phyloP scores from a whole-genome alignment of 345 rosid species.

The Nephelium lappaceum region DNA sequence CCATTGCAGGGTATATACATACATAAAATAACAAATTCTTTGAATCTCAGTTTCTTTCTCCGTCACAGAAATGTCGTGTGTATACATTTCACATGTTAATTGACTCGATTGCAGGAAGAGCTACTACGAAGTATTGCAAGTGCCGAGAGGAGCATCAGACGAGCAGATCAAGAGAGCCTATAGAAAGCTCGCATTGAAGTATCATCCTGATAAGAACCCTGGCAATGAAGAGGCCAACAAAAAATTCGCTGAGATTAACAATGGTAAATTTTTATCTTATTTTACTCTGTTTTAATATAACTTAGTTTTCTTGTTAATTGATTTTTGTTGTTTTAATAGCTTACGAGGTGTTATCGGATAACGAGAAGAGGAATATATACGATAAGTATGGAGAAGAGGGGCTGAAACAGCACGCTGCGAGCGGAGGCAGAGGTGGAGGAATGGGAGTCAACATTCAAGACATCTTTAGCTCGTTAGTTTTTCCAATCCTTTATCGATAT shows the following conservation, averaged over 20 bases:
- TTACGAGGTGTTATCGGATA: slow-evolving; percentile 92
- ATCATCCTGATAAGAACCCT: slow-evolving; percentile 96
- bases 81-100: background rate
- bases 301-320: background rate
- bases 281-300: background rate
- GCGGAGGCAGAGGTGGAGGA: slow-evolving; percentile 82
- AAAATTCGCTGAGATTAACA: slow-evolving; percentile 87
- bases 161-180: slow-evolving; percentile 99
- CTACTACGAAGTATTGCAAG: slow-evolving; percentile 92
- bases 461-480: slow-evolving; percentile 58
- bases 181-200: slow-evolving; percentile 94
- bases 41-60: background rate
- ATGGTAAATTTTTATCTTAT: slow-evolving; percentile 44
- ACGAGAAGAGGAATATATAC: slow-evolving; percentile 84
- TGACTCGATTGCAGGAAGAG: slow-evolving; percentile 65
- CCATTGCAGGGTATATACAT: slow-evolving; percentile 56
- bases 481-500: background rate
- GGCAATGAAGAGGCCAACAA: slow-evolving; percentile 93
- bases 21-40: background rate
- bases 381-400: slow-evolving; percentile 97
- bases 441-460: slow-evolving; percentile 71
- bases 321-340: slow-evolving; percentile 47
- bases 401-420: slow-evolving; percentile 87
- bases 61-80: background rate
- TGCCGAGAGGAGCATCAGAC: slow-evolving; percentile 87